phyloP scores from a whole-genome alignment of 495 filamentous ascomycete species.

The Trichocladium antarcticum region DNA sequence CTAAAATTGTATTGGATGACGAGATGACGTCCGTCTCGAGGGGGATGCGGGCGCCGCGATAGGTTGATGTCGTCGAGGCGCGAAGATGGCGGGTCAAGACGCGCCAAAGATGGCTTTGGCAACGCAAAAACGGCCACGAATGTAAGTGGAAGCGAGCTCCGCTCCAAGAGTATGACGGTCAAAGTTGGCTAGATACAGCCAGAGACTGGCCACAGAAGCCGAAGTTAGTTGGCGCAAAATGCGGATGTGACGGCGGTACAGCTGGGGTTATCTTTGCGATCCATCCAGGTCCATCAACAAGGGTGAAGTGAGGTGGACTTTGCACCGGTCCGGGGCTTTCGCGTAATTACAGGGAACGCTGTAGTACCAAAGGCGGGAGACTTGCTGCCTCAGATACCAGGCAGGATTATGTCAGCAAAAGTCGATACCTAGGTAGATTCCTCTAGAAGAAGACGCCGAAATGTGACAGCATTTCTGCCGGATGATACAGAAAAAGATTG shows the following conservation, averaged over 20 bases:
- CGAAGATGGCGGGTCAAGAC: slow-evolving; percentile 14
- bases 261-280: background rate
- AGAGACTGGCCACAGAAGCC: background rate
- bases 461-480: no score
- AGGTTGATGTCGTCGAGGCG: slow-evolving; percentile 9
- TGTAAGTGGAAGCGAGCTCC: background rate
- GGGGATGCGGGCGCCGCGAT: background rate
- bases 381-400: no score
- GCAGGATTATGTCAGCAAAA: no score
- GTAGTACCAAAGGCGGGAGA: no score
- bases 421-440: no score
- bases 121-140: background rate
- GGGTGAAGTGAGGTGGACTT: background rate
- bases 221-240: background rate
- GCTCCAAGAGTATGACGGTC: background rate
- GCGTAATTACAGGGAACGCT: background rate
- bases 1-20: no score
- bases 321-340: background rate
- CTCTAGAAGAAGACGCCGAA: no score
- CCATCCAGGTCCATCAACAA: background rate
- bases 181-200: background rate
- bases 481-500: no score
- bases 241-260: background rate
- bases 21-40: no score
- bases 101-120: slow-evolving; percentile 13